A percentile compares a stretch with the other conserved stretches of the same genome.
phyloP scores from a whole-genome alignment of 2,329 filamentous ascomycete species.

The Colletotrichum lupini region DNA sequence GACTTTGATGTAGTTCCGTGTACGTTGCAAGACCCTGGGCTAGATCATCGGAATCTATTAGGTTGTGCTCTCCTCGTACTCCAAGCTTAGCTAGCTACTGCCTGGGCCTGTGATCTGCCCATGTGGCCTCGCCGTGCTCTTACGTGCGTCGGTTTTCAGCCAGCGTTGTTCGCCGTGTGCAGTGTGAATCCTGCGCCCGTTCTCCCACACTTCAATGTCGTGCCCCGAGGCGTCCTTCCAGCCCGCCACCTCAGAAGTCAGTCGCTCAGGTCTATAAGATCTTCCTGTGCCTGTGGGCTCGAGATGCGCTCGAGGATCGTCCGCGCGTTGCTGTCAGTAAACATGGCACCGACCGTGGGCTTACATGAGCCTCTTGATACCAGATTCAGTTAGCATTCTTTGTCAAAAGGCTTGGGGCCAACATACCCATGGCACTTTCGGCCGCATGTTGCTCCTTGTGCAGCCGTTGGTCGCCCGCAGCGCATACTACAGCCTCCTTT shows the following conservation, averaged over 20 bases:
- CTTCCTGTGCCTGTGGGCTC: background rate
- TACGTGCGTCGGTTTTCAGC: background rate
- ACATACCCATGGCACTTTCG: constrained; percentile 1
- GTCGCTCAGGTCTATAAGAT: background rate
- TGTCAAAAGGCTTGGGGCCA: background rate
- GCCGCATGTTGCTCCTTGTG: background rate
- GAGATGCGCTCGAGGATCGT: background rate
- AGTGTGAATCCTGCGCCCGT: background rate
- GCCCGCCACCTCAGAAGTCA: background rate
- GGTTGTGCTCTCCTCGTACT: background rate
- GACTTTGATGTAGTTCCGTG: background rate
- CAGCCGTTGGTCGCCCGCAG: background rate
- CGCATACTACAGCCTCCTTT: background rate
- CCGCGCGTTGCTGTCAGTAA: background rate
- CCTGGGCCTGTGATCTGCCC: background rate
- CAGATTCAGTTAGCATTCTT: background rate
- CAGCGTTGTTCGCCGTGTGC: background rate
- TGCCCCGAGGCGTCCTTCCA: background rate
- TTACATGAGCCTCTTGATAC: background rate
- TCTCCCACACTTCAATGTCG: background rate
- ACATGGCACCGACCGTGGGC: too few relatives aligned
- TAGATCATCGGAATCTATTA: background rate
- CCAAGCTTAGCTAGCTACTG: background rate
- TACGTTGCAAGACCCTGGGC: background rate
- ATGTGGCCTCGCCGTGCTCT: background rate